These are phyloP conservation scores for Globisporangium paddicum DNA, from an alignment of 352 stramenopile genomes.

Conservation along the genomic window DNA sequence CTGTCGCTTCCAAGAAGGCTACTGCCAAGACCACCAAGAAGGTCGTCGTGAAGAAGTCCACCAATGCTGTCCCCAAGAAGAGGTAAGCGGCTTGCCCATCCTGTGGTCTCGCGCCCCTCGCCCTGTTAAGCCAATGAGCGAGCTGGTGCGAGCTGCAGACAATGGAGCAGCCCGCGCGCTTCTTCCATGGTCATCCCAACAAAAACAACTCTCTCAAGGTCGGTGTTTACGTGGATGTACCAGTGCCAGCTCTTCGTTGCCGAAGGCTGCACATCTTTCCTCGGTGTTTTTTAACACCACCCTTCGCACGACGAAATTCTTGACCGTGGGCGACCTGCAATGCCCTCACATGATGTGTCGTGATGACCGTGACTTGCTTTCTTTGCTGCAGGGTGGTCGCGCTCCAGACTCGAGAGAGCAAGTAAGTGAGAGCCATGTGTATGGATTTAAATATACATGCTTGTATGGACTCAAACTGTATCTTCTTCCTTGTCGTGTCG, in stretches of 20 bases:
- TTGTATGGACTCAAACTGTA: not conserved
- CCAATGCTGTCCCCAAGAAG: constrained; percentile 27
- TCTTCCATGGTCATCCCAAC: constrained; percentile 9
- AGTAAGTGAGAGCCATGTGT: no score
- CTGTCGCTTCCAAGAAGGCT: constrained; percentile 35
- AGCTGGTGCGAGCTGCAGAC: not conserved
- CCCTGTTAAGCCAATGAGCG: not conserved
- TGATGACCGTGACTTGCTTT: not conserved
- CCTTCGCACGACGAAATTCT: constrained; percentile 38
- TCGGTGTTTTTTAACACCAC: constrained; percentile 91
- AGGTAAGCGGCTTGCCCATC: constrained; percentile 32
- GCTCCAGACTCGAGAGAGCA: no score
- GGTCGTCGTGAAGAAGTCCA: constrained; percentile 18
- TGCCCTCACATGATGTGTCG: constrained; percentile 3
- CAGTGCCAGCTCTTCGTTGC: constrained; percentile 3
- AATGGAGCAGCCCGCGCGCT: not conserved
- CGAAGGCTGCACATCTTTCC: constrained; percentile 13
- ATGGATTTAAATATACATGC: no score
- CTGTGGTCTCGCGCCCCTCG: not conserved
- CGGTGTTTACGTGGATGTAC: constrained; percentile 22
- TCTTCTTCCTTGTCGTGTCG: not conserved
- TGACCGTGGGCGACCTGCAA: not conserved
- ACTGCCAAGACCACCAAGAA: constrained; percentile 30
- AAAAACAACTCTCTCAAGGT: constrained; percentile 23
- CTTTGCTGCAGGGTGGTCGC: no score